Base-by-base conservation (phyloP, 192 early-diverging fungal species). In the Linnemannia elongata region DNA sequence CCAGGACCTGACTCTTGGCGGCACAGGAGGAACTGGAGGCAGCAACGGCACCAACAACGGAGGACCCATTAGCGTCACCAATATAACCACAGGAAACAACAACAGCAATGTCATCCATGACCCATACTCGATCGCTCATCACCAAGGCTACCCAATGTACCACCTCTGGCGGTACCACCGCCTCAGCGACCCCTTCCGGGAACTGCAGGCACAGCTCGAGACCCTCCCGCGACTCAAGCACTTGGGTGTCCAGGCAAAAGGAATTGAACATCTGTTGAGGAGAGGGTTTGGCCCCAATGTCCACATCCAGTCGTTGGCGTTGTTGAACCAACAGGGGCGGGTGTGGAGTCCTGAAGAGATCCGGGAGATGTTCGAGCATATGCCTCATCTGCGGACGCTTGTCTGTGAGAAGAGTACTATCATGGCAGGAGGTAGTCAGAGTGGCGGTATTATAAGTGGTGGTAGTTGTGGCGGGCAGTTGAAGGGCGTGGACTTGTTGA, bases 111-210 rank as follows among this genome's bases (percentile, higher is more conserved):
- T 87, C 3, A 81, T 81, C 75, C 75, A 75, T 6, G 74, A 87
- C 20, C 60, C 85, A 0, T 87, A 87, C 17, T 55, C 85, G 3
- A 52, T 87, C 7, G 80, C 80, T 4, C 85, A 87, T 24, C 66
- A 87, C 44, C 76, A 81, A 27, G 85, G 85, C 1, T 87, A 87
- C 63, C 85, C 85, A 7, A 87, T 87, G 85, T 87, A 87, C 76
- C 85, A 81, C 68, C 66, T 87, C 20, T 44, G 63, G 72, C 42
- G 80, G 22, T 87, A 81, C 54, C 39, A 72, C 22, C 75, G 54
- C 18, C 63, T 78, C 60, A 77, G 85, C 24, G 69, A 81, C 42
- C 85, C 85, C 3, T 77, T 87, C 47, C 70, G 55, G 15, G 79
- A 78, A 20, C 72, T 87, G 6, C 69, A 75, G 10, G 76, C 79